Base-by-base conservation (phyloP, 345 rosid species). In the Gossypium anomalum region DNA sequence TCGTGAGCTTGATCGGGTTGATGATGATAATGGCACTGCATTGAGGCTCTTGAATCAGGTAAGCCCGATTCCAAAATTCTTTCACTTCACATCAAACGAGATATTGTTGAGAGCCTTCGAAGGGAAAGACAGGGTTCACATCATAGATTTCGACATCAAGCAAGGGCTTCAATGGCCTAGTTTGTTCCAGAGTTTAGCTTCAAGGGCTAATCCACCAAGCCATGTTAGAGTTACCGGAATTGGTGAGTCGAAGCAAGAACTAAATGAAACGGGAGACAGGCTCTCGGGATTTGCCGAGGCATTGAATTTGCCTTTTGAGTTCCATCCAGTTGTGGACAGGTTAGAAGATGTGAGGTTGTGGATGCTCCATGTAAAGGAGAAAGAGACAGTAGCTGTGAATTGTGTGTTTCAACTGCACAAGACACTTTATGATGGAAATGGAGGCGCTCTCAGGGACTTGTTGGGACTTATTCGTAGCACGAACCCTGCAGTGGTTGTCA, bases 101-200 rank as follows among this genome's bases (percentile, higher is more conserved):
- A 88, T 95, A 47, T 68, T 95, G 82, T 77, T 91, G 76, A 86
- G 97, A 82, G 97, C 97, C 16, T 93, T 95, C 19, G 94, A 95
- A 76, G 97, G 98, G 71, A 90, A 90, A 83, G 98, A 93, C 78
- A 87, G 90, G 82, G 87, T 95, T 60, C 99, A 95, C 84, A 83
- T 95, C 3, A 91, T 95, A 22, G 99, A 95, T 78, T 95, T 95
- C 27, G 99, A 91, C 85, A 89, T 93, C 79, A 91, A 89, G 92
- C 99, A 93, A 86, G 99, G 99, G 4, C 88, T 95, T 57, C 99
- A 95, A 73, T 95, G 99, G 99, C 98, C 98, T 22, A 84, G 97
- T 75, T 81, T 95, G 79, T 90, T 95, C 80, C 99, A 95, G 83
- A 93, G 92, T 83, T 79, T 95, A 80, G 99, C 97, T 55, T 85